Percentiles rank a stretch among this genome's conserved stretches.
These are phyloP conservation scores for Datura wrightii DNA, from an alignment of 257 asterid genomes.

Conservation along the genomic window DNA sequence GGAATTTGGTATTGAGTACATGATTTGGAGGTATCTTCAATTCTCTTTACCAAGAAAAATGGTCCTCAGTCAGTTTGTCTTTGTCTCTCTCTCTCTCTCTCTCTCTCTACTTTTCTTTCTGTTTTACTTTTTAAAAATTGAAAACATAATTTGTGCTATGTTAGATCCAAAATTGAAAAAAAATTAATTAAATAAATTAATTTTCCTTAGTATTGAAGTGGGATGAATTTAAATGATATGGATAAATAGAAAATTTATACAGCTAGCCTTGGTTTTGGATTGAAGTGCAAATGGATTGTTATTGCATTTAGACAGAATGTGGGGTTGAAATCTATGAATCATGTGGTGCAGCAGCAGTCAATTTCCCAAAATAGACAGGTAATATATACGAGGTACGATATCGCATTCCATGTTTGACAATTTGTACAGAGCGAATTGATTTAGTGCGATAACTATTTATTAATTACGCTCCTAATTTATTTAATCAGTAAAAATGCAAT, in stretches of 20 bases:
- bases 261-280: neutral
- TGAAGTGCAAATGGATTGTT: neutral
- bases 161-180: neutral
- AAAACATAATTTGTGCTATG: neutral
- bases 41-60: constrained; percentile 11
- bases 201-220: no score
- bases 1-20: neutral
- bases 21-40: constrained; percentile 7
- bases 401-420: neutral
- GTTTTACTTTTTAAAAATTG: neutral
- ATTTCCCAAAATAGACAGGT: neutral
- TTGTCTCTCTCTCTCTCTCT: no score
- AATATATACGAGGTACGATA: neutral
- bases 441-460: neutral
- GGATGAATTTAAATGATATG: neutral
- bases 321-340: constrained; percentile 10
- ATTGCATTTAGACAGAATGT: neutral
- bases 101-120: neutral
- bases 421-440: neutral
- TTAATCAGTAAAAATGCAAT: no score
- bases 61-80: neutral
- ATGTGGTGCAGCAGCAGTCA: constrained; percentile 13
- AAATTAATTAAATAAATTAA: neutral
- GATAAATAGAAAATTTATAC: neutral
- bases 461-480: no score